These are phyloP conservation scores for Phaeodactylum tricornutum DNA, from an alignment of 108 stramenopile genomes.

Conservation along the genomic window DNA sequence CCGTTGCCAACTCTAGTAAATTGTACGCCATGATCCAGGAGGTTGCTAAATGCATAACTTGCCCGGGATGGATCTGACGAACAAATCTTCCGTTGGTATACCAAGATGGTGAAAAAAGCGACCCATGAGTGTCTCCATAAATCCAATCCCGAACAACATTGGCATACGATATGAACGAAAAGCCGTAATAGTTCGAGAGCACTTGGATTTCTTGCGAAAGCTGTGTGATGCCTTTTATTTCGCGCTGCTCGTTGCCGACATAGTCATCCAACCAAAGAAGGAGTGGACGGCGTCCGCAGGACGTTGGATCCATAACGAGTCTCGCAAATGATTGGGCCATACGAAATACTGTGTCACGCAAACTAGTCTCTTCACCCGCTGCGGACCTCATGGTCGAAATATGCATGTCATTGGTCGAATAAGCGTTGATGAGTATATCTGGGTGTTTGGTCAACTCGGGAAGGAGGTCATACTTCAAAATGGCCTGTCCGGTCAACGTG, in stretches of 20 bases:
- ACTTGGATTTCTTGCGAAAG: conserved; percentile 42
- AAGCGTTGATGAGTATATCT: conserved; percentile 70
- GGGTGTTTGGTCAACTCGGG: conserved; percentile 42
- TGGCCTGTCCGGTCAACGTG: conserved; percentile 44
- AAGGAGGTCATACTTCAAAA: conserved; percentile 61
- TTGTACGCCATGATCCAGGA: conserved; percentile 35
- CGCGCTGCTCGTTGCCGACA: conserved; percentile 63
- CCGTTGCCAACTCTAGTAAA: conserved; percentile 32
- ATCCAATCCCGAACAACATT: conserved; percentile 57
- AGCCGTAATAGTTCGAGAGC: conserved; percentile 60
- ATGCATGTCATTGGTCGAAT: conserved; percentile 81
- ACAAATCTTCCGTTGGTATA: conserved; percentile 48
- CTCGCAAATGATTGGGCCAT: conserved; percentile 56
- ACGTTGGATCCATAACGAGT: conserved; percentile 13
- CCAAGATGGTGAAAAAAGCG: conserved; percentile 61
- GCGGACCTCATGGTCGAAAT: conserved; percentile 31
- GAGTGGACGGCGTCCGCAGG: conserved; percentile 29
- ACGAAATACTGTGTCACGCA: conserved; percentile 44
- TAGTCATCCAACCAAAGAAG: conserved; percentile 70
- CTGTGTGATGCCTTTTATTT: conserved; percentile 39
- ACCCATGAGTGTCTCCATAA: conserved; percentile 57
- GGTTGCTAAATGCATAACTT: conserved; percentile 34
- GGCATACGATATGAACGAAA: conserved; percentile 54
- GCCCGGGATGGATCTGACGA: conserved; percentile 58
- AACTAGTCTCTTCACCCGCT: conserved; percentile 24